Evolutionary conservation across 192 early-diverging fungal genomes (phyloP), one percentile per base, ranked within the genome.

Genomic region (Physocladia obscura): DNA sequence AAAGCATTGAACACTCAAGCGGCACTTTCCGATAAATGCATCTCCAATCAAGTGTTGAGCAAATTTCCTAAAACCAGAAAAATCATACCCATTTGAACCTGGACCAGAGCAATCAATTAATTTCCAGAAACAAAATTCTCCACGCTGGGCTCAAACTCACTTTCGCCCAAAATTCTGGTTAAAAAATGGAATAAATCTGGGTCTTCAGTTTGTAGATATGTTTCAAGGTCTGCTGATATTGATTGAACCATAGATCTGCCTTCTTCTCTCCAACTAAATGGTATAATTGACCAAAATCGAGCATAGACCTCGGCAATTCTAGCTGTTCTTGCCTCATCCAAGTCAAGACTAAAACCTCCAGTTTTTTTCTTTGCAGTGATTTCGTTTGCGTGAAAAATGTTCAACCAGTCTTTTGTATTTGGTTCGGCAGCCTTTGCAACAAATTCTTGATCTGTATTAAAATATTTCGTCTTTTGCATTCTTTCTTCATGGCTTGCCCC

Each of bases 311-410:
- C 65, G 19, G 65, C 36, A 4, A 68, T 15, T 27, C 65, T 24
- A 4, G 65, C 65, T 5, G 65, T 68, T 37, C 65, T 13, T 19
- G 65, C 26, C 35, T 68, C 52, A 57, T 68, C 65, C 50, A 27
- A 37, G 40, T 68, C 65, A 15, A 57, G 5, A 26, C 29, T 38
- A 26, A 24, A 37, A 6, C 65, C 65, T 2, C 52, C 17, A 27
- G 40, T 54, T 52, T 39, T 31, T 35, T 52, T 21, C 24, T 40
- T 27, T 15, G 6, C 37, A 24, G 37, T 26, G 26, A 40, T 27
- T 22, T 68, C 65, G 56, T 57, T 68, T 57, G 65, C 65, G 17
- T 57, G 30, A 24, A 68, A 68, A 1, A 68, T 52, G 56, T 68
- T 68, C 35, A 68, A n/a, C 65, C 65, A 68, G 37, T 68, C 65